Conservation (phyloP, 768 basidiomycete species). For the Ephemerocybe angulata region DNA sequence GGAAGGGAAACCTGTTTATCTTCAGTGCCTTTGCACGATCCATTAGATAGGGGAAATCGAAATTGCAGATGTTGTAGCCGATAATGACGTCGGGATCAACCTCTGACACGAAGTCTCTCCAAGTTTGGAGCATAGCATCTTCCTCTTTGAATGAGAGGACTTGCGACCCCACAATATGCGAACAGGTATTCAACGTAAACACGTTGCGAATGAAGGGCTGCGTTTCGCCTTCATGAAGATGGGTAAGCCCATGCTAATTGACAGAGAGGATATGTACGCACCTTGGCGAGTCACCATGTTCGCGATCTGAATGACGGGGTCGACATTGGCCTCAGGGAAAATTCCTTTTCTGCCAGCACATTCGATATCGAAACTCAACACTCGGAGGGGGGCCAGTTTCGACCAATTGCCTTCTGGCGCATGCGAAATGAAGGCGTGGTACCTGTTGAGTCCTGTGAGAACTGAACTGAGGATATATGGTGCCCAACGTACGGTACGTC, state of each 20-base stretch:
- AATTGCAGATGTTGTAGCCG: conserved; percentile 91
- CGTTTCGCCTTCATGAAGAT: conserved; percentile 60
- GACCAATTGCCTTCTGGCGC: conserved; percentile 91
- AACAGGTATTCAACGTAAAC: conserved; percentile 91
- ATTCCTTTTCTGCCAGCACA: conserved; percentile 97
- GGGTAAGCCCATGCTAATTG: neutral
- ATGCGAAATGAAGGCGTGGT: conserved; percentile 84
- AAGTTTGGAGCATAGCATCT: conserved; percentile 65
- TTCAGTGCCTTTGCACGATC: conserved; percentile 88
- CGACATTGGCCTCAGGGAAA: conserved; percentile 86
- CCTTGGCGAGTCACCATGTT: conserved; percentile 99
- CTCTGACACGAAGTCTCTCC: conserved; percentile 85
- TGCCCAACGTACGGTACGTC: conserved; percentile 54
- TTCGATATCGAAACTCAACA: conserved; percentile 98
- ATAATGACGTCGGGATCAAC: conserved; percentile 96
- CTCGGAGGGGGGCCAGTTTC: conserved; percentile 86
- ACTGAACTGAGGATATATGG: neutral
- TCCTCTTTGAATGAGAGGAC: conserved; percentile 84
- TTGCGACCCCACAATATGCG: conserved; percentile 97
- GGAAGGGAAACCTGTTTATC: conserved; percentile 58
- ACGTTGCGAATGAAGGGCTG: conserved; percentile 95
- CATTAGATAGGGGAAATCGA: conserved; percentile 95
- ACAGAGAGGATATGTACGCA: conserved; percentile 25
- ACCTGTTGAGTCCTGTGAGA: conserved; percentile 41
- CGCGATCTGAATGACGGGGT: conserved; percentile 98